These are phyloP conservation scores for Orychophragmus violaceus DNA, from an alignment of 345 rosid species.

Conservation along the genomic window DNA sequence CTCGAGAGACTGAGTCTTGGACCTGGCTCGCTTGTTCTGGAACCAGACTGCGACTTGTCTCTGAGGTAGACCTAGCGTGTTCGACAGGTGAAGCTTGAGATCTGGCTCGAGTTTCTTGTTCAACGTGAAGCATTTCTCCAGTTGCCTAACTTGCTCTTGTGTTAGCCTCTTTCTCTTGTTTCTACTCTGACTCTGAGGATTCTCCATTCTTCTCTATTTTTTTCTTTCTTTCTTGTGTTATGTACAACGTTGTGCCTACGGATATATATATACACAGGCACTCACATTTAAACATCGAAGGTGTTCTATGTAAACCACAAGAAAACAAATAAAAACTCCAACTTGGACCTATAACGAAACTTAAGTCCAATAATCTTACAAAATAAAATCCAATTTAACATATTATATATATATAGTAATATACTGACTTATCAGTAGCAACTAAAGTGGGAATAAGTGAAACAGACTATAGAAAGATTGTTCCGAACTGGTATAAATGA, in stretches of 20 bases:
- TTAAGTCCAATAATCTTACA: no score
- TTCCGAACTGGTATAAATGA: no score
- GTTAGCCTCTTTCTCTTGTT: conserved; percentile 58
- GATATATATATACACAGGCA: conserved; percentile 26
- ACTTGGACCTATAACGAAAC: not conserved
- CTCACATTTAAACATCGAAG: not conserved
- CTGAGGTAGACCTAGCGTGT: conserved; percentile 60
- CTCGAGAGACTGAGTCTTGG: conserved; percentile 76
- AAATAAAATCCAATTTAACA: no score
- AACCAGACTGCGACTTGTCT: conserved; percentile 92
- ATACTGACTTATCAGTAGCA: not conserved
- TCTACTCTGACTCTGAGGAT: conserved; percentile 7
- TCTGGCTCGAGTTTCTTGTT: conserved; percentile 71
- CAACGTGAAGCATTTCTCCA: conserved; percentile 64
- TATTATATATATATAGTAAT: no score
- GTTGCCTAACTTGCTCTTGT: conserved; percentile 58
- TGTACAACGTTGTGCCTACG: conserved; percentile 24
- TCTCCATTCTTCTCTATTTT: conserved; percentile 10
- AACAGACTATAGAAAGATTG: not conserved
- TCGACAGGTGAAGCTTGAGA: conserved; percentile 63
- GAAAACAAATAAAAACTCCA: not conserved
- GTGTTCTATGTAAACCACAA: not conserved
- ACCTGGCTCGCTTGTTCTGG: conserved; percentile 90
- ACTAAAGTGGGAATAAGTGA: not conserved
- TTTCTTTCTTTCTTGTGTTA: not conserved